Evolutionary conservation across 768 basidiomycete species (phyloP), one percentile per base, ranked within the genome.

Genomic region (Multifurca ochricompacta): DNA sequence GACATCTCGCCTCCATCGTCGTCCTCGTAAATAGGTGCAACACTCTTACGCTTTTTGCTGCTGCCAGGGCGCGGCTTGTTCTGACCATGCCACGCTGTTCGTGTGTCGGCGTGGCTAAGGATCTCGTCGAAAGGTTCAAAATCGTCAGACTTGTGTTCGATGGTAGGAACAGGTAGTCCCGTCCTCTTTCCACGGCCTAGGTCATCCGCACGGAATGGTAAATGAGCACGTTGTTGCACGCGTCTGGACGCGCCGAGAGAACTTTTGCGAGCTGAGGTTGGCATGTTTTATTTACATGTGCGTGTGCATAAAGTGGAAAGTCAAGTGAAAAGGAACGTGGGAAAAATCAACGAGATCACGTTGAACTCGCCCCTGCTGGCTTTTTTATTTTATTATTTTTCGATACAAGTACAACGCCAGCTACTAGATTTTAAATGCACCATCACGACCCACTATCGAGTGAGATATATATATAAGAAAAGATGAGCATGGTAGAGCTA

Each of bases 61-160:
- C 58, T 46, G 43, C 53, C 51, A 16, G 34, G 58, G 9, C 51
- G 53, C n/a, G n/a, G n/a, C 18, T 47, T 62, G 4, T 68, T 69
- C 62, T 79, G 79, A 18, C 77, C 73, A 40, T 70, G 72, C 18
- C 81, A 82, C 2, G 82, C 85, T 4, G 81, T 76, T n/a, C 79
- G 73, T 45, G 76, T 76, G 69, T 85, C 84, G 2, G 77, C 85
- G 62, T 86, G 84, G 47, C 77, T 75, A 42, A 90, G 75, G 48
- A 91, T 65, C 63, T 87, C 77, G 51, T 85, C 85, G 66, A 90
- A 90, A 0, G 81, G 83, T 66, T 91, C 87, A 65, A 90, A 89
- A 27, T 86, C 88, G 67, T 89, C 88, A 23, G 85, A 85, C 65
- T 79, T 80, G 60, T 80, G 81, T 57, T 84, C 80, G 52, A 89